Evolutionary conservation across 768 basidiomycete genomes (phyloP).

Genomic region (Leccinum broughii): DNA sequence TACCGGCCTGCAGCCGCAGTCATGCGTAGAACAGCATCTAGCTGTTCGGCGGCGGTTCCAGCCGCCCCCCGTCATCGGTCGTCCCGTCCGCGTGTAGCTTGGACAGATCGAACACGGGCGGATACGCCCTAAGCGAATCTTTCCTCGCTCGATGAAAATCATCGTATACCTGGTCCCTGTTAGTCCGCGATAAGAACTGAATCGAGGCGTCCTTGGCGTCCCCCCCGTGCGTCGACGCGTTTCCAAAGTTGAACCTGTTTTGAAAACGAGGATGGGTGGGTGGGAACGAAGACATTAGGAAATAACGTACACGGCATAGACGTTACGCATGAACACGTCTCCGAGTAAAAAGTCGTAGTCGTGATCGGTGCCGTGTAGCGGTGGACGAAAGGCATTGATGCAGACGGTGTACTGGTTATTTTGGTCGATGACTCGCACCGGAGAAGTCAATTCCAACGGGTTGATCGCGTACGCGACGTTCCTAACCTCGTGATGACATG

Average conservation of each 20-base stretch:
- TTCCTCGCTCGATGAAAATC: constrained; percentile 25
- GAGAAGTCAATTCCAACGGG: constrained; percentile 43
- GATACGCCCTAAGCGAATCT: constrained; percentile 15
- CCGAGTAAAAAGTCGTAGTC: constrained; percentile 45
- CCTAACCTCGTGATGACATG: constrained; percentile 15
- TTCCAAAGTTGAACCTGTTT: constrained; percentile 45
- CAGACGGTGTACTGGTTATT: constrained; percentile 42
- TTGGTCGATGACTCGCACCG: constrained; percentile 25
- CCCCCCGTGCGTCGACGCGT: constrained; percentile 18
- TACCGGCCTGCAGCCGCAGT: background rate
- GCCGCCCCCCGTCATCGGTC: constrained; percentile 19
- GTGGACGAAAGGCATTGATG: constrained; percentile 34
- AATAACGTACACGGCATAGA: constrained; percentile 41
- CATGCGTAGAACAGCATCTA: background rate
- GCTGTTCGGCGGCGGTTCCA: constrained; percentile 12
- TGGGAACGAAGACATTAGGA: background rate
- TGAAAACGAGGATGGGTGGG: too few species aligned
- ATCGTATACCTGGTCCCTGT: constrained; percentile 35
- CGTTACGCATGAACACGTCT: constrained; percentile 47
- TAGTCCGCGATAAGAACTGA: constrained; percentile 40
- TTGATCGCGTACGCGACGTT: constrained; percentile 40
- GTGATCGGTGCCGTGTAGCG: constrained; percentile 23
- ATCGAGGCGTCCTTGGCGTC: constrained; percentile 36
- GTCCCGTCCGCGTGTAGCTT: constrained; percentile 25
- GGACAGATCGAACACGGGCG: constrained; percentile 26